These are phyloP conservation scores for Perkinsus olseni DNA, from an alignment of 169 alveolate species.

Conservation along the genomic window DNA sequence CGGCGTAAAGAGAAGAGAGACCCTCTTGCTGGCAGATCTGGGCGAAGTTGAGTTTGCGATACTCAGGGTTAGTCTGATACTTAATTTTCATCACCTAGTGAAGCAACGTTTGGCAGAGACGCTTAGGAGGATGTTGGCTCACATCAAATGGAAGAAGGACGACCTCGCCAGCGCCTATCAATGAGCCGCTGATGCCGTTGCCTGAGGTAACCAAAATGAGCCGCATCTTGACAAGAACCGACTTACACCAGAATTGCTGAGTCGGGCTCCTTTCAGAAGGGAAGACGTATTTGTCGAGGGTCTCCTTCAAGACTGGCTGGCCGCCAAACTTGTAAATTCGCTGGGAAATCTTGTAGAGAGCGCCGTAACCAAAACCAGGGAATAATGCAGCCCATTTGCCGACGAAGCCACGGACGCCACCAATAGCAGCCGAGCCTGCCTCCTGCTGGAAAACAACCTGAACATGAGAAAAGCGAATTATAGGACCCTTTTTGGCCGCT, in stretches of 20 bases:
- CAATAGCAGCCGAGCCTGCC: not conserved
- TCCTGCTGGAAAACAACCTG: not conserved
- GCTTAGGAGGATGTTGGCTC: not conserved
- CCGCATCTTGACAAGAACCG: not conserved
- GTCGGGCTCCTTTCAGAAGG: not conserved
- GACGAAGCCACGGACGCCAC: not conserved
- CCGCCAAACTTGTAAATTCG: slow-evolving; percentile 12
- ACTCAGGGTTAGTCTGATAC: slow-evolving; percentile 5
- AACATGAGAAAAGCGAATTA: not conserved
- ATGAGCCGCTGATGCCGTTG: not conserved
- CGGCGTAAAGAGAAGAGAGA: not conserved
- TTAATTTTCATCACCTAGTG: not conserved
- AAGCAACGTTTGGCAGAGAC: not conserved
- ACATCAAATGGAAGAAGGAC: slow-evolving; percentile 8
- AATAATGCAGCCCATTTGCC: not conserved
- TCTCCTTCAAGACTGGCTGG: slow-evolving; percentile 2
- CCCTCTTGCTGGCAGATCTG: not conserved
- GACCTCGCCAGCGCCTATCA: slow-evolving; percentile 7
- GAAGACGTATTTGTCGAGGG: not conserved
- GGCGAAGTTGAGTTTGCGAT: slow-evolving; percentile 3
- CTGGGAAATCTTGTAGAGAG: slow-evolving; percentile 2
- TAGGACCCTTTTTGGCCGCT: no score
- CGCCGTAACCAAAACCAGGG: slow-evolving; percentile 12
- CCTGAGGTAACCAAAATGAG: not conserved
- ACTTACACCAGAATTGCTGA: not conserved